Evolutionary conservation across 2,329 filamentous ascomycete species (phyloP), one percentile per base, ranked within the genome.

Genomic region (Epichloe uncinata): DNA sequence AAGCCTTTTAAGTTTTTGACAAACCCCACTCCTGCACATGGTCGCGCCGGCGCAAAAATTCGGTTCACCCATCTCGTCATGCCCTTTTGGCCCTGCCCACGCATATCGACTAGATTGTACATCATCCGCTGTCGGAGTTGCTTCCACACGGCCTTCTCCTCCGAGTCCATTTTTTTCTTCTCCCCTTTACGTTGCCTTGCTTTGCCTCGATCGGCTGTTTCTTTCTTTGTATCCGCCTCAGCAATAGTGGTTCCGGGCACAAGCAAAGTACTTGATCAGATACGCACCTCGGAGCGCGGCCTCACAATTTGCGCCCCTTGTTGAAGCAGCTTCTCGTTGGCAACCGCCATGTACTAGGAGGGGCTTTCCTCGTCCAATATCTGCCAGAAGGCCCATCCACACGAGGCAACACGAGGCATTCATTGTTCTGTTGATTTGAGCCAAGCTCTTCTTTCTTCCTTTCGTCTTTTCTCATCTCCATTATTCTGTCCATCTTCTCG

Each of bases 311-410:
- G 46, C 42, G 46, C 50, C 46, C 46, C 42, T 47, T 38, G 13
- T 36, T 42, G 30, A 37, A 46, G 41, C 47, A 49, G 16, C 8
- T 36, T 36, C 65, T 67, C 63, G 65, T 67, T 64, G 65, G 63
- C 65, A 60, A 60, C 61, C 61, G 61, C 65, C 64, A 67, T 66
- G 65, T 68, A 63, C 61, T 69, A 68, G 65, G 61, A 68, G 64
- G 61, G 61, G 65, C 63, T 60, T 61, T 63, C 64, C 62, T 60
- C 61, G 26, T 42, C 38, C 38, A 49, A 47, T 45, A 9, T 46
- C 46, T 48, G 36, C 57, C 58, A 30, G 38, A 48, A 49, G 45
- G 43, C 48, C 34, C 51, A 53, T 52, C 56, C 57, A 59, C 60
- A 58, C 60, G 58, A 18, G 16, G 16, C 16, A 18, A 18, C 16